Base-by-base conservation (phyloP, 352 stramenopile species). In the Phytophthora rubi region DNA sequence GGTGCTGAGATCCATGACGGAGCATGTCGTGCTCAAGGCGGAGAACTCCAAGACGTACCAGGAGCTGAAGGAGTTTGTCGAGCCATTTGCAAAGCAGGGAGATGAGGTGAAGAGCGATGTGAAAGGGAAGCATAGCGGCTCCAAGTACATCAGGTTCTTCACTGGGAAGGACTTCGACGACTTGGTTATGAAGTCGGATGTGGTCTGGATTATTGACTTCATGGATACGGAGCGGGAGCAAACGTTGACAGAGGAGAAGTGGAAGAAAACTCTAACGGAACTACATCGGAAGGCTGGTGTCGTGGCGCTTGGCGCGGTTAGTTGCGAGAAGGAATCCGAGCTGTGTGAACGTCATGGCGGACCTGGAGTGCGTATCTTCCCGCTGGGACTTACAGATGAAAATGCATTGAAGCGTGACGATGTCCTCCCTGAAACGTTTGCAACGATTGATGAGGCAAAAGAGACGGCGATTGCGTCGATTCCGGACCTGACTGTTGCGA, bases 161-260 rank as follows among this genome's bases (percentile, higher is more conserved):
- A 77, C 71, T 0, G 63, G 65, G 7, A 65, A 60, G 2, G 77
- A 84, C 18, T 91, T 95, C 49, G 81, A 92, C 23, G 55, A 75
- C 18, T 68, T 83, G 18, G 75, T 94, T 4, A 23, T 83, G 18
- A 61, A 70, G 10, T 87, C 84, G 8, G 77, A 82, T 32, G 71
- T 90, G 53, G 65, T 83, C 5, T 94, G 86, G 84, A 85, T 94
- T 52, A 68, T 94, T 30, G 77, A 80, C 15, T 89, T 94, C 39
- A 77, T 85, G 70, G 65, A 82, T 49, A 55, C 49, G 0, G 70
- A 81, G 49, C 65, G 76, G 8, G 81, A 88, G 54, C 69, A 70
- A 0, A 37, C 53, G 23, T 45, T 81, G 7, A 65, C 65, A 0
- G 73, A 85, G 35, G 70, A 81, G 18, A 45, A 71, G 21, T 91